Conservation (phyloP, 495 filamentous ascomycete species). For the Penicillium roqueforti region DNA sequence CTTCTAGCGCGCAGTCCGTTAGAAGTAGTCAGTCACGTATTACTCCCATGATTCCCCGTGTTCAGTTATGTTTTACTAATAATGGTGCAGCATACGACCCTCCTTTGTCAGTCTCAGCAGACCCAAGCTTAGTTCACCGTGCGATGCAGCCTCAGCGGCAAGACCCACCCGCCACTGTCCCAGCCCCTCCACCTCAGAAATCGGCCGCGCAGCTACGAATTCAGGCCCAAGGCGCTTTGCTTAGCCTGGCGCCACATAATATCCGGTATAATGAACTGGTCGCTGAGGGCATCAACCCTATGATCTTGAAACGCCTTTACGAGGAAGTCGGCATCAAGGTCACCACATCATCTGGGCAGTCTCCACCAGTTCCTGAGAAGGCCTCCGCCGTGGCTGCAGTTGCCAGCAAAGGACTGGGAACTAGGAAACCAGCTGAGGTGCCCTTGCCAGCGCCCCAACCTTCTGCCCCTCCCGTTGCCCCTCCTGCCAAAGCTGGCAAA, state of each 20-base stretch:
- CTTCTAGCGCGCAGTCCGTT: constrained; percentile 20
- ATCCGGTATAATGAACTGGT: constrained; percentile 66
- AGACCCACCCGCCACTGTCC: background rate
- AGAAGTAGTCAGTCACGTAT: constrained; percentile 41
- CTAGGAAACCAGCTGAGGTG: background rate
- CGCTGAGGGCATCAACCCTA: constrained; percentile 64
- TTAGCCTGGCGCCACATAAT: constrained; percentile 58
- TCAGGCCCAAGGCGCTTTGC: constrained; percentile 64
- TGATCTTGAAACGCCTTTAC: constrained; percentile 60
- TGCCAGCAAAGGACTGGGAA: background rate
- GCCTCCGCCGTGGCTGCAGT: background rate
- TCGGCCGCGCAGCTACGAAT: constrained; percentile 52
- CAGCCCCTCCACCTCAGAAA: constrained; percentile 11
- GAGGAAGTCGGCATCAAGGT: constrained; percentile 56
- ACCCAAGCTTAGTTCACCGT: constrained; percentile 13
- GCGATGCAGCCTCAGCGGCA: constrained; percentile 18
- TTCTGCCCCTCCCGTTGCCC: constrained; percentile 3
- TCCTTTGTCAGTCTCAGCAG: constrained; percentile 28
- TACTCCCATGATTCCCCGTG: background rate
- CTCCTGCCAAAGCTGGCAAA: constrained; percentile 31
- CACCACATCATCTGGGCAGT: constrained; percentile 8
- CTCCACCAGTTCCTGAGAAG: background rate
- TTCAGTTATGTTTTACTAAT: constrained; percentile 16
- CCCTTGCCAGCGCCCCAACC: constrained; percentile 2
- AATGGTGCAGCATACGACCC: constrained; percentile 39